Evolutionary conservation across 2,329 filamentous ascomycete genomes (phyloP).

Genomic region (Cladophialophora chaetospira): DNA sequence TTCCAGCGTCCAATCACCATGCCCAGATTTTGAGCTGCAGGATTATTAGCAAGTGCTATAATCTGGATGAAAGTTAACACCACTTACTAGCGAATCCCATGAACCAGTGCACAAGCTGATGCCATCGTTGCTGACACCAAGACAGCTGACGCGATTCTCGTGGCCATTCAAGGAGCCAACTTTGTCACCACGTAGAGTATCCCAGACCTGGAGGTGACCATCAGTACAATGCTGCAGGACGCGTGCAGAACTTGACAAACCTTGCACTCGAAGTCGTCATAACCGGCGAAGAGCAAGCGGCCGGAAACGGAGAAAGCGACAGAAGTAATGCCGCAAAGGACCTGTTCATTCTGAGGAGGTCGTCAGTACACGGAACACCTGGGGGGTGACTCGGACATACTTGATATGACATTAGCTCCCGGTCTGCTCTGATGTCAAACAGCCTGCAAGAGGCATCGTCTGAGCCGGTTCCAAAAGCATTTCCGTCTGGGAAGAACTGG

Average conservation of each 20-base stretch:
- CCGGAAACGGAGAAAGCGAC: slow-evolving; percentile 98
- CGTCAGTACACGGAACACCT: slow-evolving; percentile 12
- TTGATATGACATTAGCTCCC: slow-evolving; percentile 70
- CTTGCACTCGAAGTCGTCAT: slow-evolving; percentile 99
- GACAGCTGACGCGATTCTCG: slow-evolving; percentile 97
- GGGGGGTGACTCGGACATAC: slow-evolving; percentile 45
- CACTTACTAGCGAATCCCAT: slow-evolving; percentile 95
- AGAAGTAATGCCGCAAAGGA: slow-evolving; percentile 96
- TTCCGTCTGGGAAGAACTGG: slow-evolving; percentile 98
- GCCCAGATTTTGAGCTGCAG: slow-evolving; percentile 83
- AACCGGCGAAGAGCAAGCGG: slow-evolving; percentile 90
- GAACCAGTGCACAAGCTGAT: slow-evolving; percentile 99
- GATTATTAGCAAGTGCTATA: slow-evolving; percentile 33
- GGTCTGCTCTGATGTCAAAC: slow-evolving; percentile 95
- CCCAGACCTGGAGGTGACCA: slow-evolving; percentile 74
- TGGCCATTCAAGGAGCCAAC: slow-evolving; percentile 95
- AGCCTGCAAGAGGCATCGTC: slow-evolving; percentile 96
- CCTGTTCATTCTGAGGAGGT: slow-evolving; percentile 78
- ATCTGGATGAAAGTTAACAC: neutral
- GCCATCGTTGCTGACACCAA: slow-evolving; percentile 97
- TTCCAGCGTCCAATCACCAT: slow-evolving; percentile 55
- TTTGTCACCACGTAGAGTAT: slow-evolving; percentile 93
- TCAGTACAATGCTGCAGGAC: slow-evolving; percentile 31
- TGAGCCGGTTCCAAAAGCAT: slow-evolving; percentile 96
- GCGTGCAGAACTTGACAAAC: slow-evolving; percentile 54